Base-by-base conservation (phyloP, 1,284 basidiomycete species). In the Tylopilus orsonianus region DNA sequence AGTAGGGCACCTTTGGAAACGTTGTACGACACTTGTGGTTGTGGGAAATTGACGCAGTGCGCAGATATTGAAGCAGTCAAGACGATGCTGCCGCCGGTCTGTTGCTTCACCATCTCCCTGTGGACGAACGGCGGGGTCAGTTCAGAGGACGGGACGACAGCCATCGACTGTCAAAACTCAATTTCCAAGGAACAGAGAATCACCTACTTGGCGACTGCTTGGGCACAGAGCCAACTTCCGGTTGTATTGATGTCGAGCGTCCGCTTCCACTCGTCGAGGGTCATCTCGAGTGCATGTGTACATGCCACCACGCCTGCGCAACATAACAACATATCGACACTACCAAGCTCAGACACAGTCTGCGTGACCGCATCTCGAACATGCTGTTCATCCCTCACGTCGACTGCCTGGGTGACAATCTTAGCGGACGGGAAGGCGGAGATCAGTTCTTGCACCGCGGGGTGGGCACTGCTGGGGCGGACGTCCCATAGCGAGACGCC, bases 61-160 rank as follows among this genome's bases (percentile, higher is more conserved):
- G 58, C 74, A 19, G 72, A 73, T 48, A 73, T 71, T 20, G 73
- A 76, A 2, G 73, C 67, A 2, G 63, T 68, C 47, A 76, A 69
- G 37, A 75, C 55, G 50, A 75, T 73, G 52, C 67, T 69, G 8
- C 74, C 72, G 6, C 69, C 70, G 0, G 60, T 66, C 5, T 61
- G 62, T 52, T 73, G 71, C 16, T 62, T 53, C 26, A 75, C 67
- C 75, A 75, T 75, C 41, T 69, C 61, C 3, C 37, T 58, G 26
- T n/a, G 36, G 16, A 35, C n/a, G 34, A 42, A 39, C 14, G 30
- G 10, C n/a, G 10, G 23, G 30, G n/a, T n/a, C n/a, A n/a, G n/a
- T n/a, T 46, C 18, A 22, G 37, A 13, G 29, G 8, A 5, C 24
- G 13, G 16, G 38, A 13, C 37, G 22, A 41, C n/a, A 8, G 9